Base-by-base conservation (phyloP, 768 basidiomycete species). In the Tulasnella calospora region DNA sequence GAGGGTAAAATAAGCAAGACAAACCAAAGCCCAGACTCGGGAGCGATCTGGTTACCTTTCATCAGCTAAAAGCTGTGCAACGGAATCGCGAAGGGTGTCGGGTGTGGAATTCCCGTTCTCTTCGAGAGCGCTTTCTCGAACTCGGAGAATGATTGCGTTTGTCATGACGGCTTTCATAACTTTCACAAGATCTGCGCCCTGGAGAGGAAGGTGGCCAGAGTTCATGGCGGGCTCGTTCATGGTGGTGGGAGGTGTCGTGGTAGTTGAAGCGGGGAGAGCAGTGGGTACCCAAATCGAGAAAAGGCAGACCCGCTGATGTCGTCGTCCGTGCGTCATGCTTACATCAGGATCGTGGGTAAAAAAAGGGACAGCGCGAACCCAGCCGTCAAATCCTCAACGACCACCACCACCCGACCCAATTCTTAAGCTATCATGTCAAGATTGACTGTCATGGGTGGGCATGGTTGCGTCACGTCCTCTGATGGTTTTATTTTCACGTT, bases 191-290 rank as follows among this genome's bases (percentile, higher is more conserved):
- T 51, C 51, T 21, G 46, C 3, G 21, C 7, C 3, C 23, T 51
- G 23, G 3, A 10, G 0, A 23, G 21, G 12, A 4, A 0, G 3
- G 7, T 21, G 21, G 8, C 10, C 7, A 21, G 7, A 2, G 1
- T n/a, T 2, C n/a, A 23, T 51, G n/a, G 12, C n/a, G 51, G 51
- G 21, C 10, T 51, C 23, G 51, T 9, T 23, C 51, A 51, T 51
- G 51, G 3, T n/a, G 51, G 51, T n/a, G n/a, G 51, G 23, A 9
- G 9, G 23, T 51, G 23, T 4, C 23, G 3, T 23, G 21, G 13
- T 51, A 23, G 51, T 51, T 21, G 21, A 51, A n/a, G 51, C 40
- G 46, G 51, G n/a, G 23, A 51, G 51, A 1, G n/a, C 23, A n/a
- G 23, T 51, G 6, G 51, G 7, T 51, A 10, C 10, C 51, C 51